Base-by-base conservation (phyloP, 2,329 filamentous ascomycete genomes). In the Biscogniauxia marginata region DNA sequence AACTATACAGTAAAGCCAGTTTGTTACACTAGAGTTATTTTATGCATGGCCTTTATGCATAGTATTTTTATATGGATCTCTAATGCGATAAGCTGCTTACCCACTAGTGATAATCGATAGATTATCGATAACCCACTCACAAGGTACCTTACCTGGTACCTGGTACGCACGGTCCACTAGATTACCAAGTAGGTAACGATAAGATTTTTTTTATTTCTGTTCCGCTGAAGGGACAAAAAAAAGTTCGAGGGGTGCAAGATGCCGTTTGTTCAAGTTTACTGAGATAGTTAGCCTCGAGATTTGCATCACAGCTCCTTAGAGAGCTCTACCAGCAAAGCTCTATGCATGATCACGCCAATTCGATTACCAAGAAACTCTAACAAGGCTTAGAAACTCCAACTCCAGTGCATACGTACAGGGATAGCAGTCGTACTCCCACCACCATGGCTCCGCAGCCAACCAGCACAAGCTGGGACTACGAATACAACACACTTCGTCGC, bases 401-500 rank as follows among this genome's bases (percentile, higher is more conserved):
- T 25, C 24, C 11, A 4, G 6, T 11, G 18, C 45, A 21, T 20
- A 21, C 45, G 7, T 9, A 7, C 45, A 46, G 45, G 2, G 45
- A n/a, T 21, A 19, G 19, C 20, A 30, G n/a, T 22, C 9, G 21
- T 18, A 6, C 50, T 50, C 43, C 52, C 47, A 50, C 54, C 65
- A 67, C 64, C 63, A 88, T 87, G 84, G 77, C 78, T 59, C 80
- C 79, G 56, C 73, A 79, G 63, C 73, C 80, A 62, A 90, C 87
- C 57, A 78, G 79, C 58, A 90, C 87, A 53, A 78, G 84, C 71
- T 97, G 93, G 93, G 85, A 91, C 63, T 87, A 90, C 73, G 84
- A 92, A 66, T 98, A 90, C 77, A 84, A 97, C 72, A 96, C 91
- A 3, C 76, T 93, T 57, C 87, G 91, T 57, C 88, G 93, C 67